phyloP scores from a whole-genome alignment of 2,329 filamentous ascomycete genomes.

The Mycosphaerella sp. region DNA sequence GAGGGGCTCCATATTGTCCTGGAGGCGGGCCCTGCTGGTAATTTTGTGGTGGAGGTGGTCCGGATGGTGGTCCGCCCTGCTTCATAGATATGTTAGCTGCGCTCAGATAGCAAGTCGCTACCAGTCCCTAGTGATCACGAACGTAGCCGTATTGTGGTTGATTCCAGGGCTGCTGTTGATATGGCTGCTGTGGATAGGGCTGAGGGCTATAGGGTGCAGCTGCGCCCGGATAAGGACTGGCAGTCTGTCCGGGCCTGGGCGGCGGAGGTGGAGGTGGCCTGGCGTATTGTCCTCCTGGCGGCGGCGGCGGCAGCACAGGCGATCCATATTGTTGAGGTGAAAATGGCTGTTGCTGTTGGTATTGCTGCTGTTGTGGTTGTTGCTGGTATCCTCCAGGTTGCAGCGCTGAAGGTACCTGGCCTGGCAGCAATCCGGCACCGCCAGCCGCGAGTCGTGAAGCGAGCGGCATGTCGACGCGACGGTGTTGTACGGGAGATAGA shows the following conservation, averaged over 20 bases:
- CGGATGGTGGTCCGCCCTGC: constrained; percentile 19
- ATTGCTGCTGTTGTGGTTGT: constrained; percentile 23
- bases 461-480: constrained; percentile 24
- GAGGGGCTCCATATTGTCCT: constrained; percentile 15
- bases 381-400: constrained; percentile 31
- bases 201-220: constrained; percentile 20
- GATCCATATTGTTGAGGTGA: constrained; percentile 28
- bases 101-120: neutral
- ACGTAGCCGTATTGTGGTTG: constrained; percentile 28
- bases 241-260: constrained; percentile 17
- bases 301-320: constrained; percentile 21
- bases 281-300: constrained; percentile 32
- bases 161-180: constrained; percentile 20
- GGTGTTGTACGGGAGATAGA: neutral
- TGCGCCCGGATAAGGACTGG: constrained; percentile 26
- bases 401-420: constrained; percentile 39
- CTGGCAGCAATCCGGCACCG: constrained; percentile 16
- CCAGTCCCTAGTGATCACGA: constrained; percentile 19
- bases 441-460: constrained; percentile 28
- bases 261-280: constrained; percentile 35
- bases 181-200: constrained; percentile 21
- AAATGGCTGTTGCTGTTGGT: constrained; percentile 16
- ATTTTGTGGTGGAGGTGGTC: constrained; percentile 17
- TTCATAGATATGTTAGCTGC: constrained; percentile 18
- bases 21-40: constrained; percentile 1